Percentiles rank a stretch among this genome's conserved stretches.
phyloP scores from a whole-genome alignment of 768 basidiomycete genomes.

The Artomyces pyxidatus region DNA sequence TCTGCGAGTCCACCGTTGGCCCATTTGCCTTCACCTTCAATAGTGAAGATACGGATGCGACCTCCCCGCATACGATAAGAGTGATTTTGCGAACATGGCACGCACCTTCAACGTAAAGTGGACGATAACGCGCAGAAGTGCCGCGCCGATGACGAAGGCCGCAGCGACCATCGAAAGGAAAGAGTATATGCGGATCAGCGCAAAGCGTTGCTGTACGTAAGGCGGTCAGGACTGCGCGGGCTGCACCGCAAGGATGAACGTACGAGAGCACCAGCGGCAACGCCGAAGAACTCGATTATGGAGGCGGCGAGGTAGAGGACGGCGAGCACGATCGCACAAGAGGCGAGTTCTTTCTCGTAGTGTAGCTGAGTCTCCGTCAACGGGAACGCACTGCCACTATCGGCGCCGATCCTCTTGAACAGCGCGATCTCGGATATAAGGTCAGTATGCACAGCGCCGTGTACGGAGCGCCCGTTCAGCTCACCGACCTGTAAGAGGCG shows the following conservation, averaged over 20 bases:
- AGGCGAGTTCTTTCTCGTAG: constrained; percentile 36
- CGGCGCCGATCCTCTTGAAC: constrained; percentile 45
- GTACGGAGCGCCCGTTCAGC: constrained; percentile 2
- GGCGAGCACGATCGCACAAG: constrained; percentile 53
- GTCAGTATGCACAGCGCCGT: background rate
- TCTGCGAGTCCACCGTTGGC: too few species aligned
- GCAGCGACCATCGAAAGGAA: constrained; percentile 39
- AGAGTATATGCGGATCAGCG: constrained; percentile 48
- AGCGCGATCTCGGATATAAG: constrained; percentile 46
- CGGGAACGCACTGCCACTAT: constrained; percentile 37
- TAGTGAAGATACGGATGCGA: too few species aligned
- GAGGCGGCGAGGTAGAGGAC: constrained; percentile 43
- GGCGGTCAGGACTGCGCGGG: background rate
- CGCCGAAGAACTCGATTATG: constrained; percentile 48
- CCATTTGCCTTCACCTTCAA: too few species aligned
- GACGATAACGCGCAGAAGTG: constrained; percentile 46
- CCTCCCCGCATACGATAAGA: too few species aligned
- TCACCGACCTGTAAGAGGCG: constrained; percentile 25
- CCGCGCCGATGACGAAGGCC: constrained; percentile 42
- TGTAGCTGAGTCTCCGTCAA: constrained; percentile 25
- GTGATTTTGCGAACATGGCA: too few species aligned
- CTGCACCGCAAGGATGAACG: constrained; percentile 18
- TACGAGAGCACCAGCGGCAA: constrained; percentile 45
- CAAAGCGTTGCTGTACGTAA: constrained; percentile 23
- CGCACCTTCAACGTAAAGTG: constrained; percentile 73